These are phyloP conservation scores for Astraeus odoratus DNA, from an alignment of 768 basidiomycete species.

Conservation along the genomic window DNA sequence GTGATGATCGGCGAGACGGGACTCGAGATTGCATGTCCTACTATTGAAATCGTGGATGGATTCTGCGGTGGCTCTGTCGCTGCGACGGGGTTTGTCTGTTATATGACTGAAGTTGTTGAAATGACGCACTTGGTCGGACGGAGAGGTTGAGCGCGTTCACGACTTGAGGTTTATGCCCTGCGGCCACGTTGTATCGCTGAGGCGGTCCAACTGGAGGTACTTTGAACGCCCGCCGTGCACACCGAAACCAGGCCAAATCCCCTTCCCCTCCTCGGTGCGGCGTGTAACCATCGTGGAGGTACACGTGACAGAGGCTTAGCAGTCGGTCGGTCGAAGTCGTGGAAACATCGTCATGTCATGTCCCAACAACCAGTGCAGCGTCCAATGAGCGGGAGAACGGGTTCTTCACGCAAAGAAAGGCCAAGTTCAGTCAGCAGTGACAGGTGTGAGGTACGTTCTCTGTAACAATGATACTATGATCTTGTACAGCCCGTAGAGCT, in stretches of 20 bases:
- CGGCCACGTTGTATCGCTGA: slow-evolving; percentile 13
- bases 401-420: slow-evolving; percentile 4
- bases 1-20: slow-evolving; percentile 2
- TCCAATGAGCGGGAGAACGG: slow-evolving; percentile 2
- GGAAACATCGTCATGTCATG: too few species aligned
- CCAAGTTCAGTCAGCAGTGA: slow-evolving; percentile 11
- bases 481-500: slow-evolving; percentile 9
- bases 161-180: slow-evolving; percentile 5
- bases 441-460: slow-evolving; percentile 21
- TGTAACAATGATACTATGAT: too few species aligned
- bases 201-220: slow-evolving; percentile 12
- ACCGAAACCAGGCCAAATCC: slow-evolving; percentile 3
- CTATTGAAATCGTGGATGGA: background rate
- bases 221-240: slow-evolving; percentile 8
- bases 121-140: background rate
- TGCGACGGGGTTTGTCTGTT: background rate
- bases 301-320: background rate
- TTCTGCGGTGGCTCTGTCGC: background rate
- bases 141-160: background rate
- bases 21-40: background rate
- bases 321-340: too few species aligned
- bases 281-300: slow-evolving; percentile 20
- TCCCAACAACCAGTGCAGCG: background rate
- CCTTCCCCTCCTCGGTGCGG: slow-evolving; percentile 11
- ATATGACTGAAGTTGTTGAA: background rate